Evolutionary conservation across 495 filamentous ascomycete species (phyloP), one percentile per base, ranked within the genome.

Genomic region (Lepraria neglecta): DNA sequence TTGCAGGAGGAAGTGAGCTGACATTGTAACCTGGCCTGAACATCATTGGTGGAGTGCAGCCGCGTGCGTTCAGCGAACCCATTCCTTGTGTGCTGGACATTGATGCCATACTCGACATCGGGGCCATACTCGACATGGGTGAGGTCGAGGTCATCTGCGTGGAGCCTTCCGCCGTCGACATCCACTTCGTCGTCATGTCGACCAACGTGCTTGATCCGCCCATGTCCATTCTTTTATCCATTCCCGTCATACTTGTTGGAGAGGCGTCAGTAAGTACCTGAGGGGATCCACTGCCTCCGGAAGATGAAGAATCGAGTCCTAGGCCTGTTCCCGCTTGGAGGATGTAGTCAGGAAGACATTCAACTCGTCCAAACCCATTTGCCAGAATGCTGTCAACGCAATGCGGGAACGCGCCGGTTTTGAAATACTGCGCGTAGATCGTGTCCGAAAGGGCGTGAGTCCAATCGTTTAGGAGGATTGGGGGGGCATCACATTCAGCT

Each of bases 1-100:
- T 66, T 21, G 55, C 59, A 17, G 65, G 64, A n/a, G 66, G 65
- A 17, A 68, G 60, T 21, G 59, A 67, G 40, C 42, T 61, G 50
- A 52, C 38, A 31, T 62, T 64, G 55, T 54, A 66, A 6, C 60
- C 45, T 14, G 45, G 45, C 6, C 21, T 47, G 45, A 47, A 47
- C 45, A 24, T 47, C 17, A 24, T n/a, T 47, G 45, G 45, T 6
- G 45, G 45, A n/a, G 17, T 24, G 45, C 45, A 47, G 1, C 45
- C 45, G 10, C 6, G 9, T 24, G 45, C 10, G 6, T 47, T 47
- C 45, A 47, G 21, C 45, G 45, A 6, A 24, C 17, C 21, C 45
- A 47, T 47, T n/a, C 21, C 45, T 38, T 11, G 6, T 11, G 11
- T 38, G 11, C 33, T 11, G 6, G 33, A 38, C 33, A 24, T 24